Conservation (phyloP, 2,329 filamentous ascomycete genomes). For the Chalara sp. region DNA sequence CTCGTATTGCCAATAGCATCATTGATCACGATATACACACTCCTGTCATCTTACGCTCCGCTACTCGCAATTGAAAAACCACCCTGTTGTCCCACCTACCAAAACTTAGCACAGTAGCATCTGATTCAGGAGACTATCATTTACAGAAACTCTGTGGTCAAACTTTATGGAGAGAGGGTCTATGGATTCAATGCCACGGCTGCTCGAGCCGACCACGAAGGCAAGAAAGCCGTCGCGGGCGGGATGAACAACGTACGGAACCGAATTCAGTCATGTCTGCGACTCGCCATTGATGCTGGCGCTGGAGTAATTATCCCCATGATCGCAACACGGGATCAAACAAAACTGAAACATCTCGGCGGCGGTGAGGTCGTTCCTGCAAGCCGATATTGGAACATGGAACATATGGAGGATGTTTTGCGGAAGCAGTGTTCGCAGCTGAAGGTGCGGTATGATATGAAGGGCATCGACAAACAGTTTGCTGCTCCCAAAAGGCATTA, state of each 20-base stretch:
- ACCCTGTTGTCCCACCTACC: too few species aligned
- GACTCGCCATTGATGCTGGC: constrained; percentile 17
- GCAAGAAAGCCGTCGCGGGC: constrained; percentile 12
- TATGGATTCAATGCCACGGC: constrained; percentile 21
- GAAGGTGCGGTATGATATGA: constrained; percentile 9
- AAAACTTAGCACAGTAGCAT: too few species aligned
- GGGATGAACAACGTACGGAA: constrained; percentile 20
- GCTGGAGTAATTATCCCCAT: constrained; percentile 17
- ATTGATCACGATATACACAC: too few species aligned
- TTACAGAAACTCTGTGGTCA: constrained; percentile 9
- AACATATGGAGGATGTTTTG: constrained; percentile 5
- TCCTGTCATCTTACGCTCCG: too few species aligned
- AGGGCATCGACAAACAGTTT: constrained; percentile 10
- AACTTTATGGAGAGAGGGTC: constrained; percentile 12
- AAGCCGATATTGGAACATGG: constrained; percentile 12
- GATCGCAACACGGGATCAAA: constrained; percentile 4
- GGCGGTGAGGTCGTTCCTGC: constrained; percentile 5
- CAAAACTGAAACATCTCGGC: constrained; percentile 4
- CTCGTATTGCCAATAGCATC: too few species aligned
- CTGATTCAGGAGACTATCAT: too few species aligned
- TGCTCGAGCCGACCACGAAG: constrained; percentile 3
- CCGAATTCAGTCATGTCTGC: constrained; percentile 18
- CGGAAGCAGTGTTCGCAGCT: constrained; percentile 11
- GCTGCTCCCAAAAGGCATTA: constrained; percentile 5
- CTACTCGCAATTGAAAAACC: too few species aligned